These are phyloP conservation scores for Elsinoe batatas DNA, from an alignment of 2,329 filamentous ascomycete species.

Conservation along the genomic window DNA sequence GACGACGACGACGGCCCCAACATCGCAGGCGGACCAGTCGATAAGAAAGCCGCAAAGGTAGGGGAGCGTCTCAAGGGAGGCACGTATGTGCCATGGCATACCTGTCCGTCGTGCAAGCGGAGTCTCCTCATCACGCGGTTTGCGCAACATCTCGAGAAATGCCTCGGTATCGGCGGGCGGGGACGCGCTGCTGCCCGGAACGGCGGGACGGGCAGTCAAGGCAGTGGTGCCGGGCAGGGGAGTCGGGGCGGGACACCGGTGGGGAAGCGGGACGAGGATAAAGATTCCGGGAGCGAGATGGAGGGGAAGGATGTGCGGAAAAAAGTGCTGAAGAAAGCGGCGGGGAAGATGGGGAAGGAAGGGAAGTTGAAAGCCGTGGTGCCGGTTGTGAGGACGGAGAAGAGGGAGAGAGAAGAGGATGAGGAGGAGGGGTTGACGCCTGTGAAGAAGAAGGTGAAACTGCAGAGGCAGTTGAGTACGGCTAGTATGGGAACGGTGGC, in stretches of 20 bases:
- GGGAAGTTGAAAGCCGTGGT: constrained; percentile 25
- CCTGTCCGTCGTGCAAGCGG: constrained; percentile 51
- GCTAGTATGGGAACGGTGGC: constrained; percentile 24
- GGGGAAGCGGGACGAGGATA: constrained; percentile 20
- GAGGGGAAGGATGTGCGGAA: constrained; percentile 23
- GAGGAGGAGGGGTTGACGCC: constrained; percentile 23
- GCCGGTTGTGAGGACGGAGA: constrained; percentile 19
- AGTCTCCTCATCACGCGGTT: constrained; percentile 52
- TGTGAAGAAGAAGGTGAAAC: constrained; percentile 30
- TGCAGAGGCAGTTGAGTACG: constrained; percentile 27
- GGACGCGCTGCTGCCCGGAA: constrained; percentile 40
- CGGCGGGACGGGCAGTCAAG: constrained; percentile 21
- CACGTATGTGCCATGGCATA: constrained; percentile 45
- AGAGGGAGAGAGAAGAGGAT: constrained; percentile 28
- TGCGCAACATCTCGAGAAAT: constrained; percentile 52
- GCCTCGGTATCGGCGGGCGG: constrained; percentile 47
- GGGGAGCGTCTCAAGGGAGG: constrained; percentile 40
- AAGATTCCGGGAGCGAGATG: constrained; percentile 15
- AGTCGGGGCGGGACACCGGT: constrained; percentile 26
- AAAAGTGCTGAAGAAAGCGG: constrained; percentile 30
- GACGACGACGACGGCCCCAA: constrained; percentile 22
- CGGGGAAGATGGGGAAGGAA: constrained; percentile 36
- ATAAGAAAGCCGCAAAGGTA: constrained; percentile 32
- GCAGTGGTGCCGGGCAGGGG: constrained; percentile 17
- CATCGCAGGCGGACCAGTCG: constrained; percentile 28